These are phyloP conservation scores for Hemileccinum impolitum DNA, from an alignment of 768 basidiomycete genomes.

Conservation along the genomic window DNA sequence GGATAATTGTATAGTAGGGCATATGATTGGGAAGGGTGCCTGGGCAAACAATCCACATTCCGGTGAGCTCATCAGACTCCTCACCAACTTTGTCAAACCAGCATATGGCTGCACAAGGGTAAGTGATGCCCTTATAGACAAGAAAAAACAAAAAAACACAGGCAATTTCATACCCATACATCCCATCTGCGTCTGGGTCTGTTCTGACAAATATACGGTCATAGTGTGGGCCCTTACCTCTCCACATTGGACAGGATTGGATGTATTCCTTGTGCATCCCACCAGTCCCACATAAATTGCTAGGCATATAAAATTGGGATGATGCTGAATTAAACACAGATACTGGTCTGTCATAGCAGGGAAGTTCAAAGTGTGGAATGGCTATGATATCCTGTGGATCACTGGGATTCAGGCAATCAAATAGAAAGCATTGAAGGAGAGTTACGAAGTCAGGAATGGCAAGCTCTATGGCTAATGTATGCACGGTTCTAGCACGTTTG, in stretches of 20 bases:
- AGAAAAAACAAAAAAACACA: constrained; percentile 12
- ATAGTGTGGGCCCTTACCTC: background rate
- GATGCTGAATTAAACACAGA: constrained; percentile 22
- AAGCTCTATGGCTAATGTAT: background rate
- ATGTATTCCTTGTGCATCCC: constrained; percentile 30
- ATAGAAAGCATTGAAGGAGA: constrained; percentile 5
- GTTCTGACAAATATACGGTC: constrained; percentile 26
- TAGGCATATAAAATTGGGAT: constrained; percentile 27
- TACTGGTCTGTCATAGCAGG: background rate
- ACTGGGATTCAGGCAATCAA: constrained; percentile 5
- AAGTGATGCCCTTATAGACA: background rate
- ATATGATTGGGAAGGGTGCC: background rate
- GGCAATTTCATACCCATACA: constrained; percentile 19
- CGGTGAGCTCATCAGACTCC: constrained; percentile 19
- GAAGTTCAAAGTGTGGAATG: constrained; percentile 1
- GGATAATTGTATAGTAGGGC: constrained; percentile 19
- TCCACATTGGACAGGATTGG: constrained; percentile 20
- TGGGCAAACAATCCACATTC: constrained; percentile 30
- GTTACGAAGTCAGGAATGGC: background rate
- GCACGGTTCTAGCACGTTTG: constrained; percentile 1
- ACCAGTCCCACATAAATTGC: constrained; percentile 22
- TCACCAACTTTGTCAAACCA: constrained; percentile 23
- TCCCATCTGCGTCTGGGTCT: constrained; percentile 4
- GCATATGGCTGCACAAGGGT: constrained; percentile 21
- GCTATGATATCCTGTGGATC: constrained; percentile 1